phyloP scores from a whole-genome alignment of 2,329 filamentous ascomycete genomes.

The Davidsoniella virescens region DNA sequence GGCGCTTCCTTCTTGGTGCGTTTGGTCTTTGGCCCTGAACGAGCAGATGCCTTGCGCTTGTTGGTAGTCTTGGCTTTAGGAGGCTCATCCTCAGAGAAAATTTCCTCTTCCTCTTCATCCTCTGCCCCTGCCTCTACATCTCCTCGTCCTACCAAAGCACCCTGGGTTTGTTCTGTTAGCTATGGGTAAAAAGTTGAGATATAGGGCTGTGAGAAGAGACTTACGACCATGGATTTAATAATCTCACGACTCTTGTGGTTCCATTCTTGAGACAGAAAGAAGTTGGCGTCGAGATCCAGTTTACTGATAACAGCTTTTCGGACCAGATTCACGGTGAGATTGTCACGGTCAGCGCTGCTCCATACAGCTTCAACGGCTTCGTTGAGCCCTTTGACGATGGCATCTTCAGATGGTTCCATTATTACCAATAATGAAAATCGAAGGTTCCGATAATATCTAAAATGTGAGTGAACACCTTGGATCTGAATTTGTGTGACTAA shows the following conservation, averaged over 20 bases:
- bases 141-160: not conserved
- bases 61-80: constrained; percentile 5
- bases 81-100: constrained; percentile 1
- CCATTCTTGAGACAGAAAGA: constrained; percentile 35
- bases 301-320: constrained; percentile 35
- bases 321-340: constrained; percentile 40
- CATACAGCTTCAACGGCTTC: constrained; percentile 32
- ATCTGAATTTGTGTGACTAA: too few relatives aligned
- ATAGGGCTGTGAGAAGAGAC: constrained; percentile 16
- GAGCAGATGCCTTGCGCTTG: constrained; percentile 22
- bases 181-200: not conserved
- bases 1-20: constrained; percentile 12
- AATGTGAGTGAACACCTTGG: too few relatives aligned
- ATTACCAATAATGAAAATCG: too few relatives aligned
- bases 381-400: constrained; percentile 30
- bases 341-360: constrained; percentile 24
- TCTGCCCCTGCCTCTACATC: not conserved
- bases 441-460: too few relatives aligned
- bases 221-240: constrained; percentile 39
- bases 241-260: constrained; percentile 41
- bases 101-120: constrained; percentile 6
- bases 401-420: constrained; percentile 27
- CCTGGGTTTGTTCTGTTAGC: not conserved
- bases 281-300: constrained; percentile 31
- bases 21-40: constrained; percentile 9